Conservation (phyloP, 768 basidiomycete species). For the Tubosaeta sp. region DNA sequence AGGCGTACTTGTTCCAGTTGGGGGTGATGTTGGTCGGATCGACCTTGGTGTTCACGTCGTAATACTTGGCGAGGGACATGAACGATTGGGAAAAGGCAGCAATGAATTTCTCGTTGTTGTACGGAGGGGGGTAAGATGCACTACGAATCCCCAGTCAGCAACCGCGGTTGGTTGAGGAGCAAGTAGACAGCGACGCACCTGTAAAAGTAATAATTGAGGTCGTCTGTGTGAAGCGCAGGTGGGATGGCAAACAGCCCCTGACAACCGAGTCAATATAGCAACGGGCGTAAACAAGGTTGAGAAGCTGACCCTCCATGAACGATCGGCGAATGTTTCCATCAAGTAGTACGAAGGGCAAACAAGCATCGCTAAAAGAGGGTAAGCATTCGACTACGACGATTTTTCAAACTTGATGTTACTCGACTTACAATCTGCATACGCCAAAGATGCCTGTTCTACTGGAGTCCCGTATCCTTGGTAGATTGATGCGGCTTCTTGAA, state of each 20-base stretch:
- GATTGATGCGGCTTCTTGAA: conserved; percentile 17
- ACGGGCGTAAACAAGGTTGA: conserved; percentile 16
- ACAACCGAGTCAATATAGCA: background rate
- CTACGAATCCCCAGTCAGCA: background rate
- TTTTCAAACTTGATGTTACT: background rate
- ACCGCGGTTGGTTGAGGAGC: background rate
- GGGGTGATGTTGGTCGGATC: conserved; percentile 20
- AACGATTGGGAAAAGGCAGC: conserved; percentile 26
- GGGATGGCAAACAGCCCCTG: conserved; percentile 31
- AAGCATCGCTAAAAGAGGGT: no score
- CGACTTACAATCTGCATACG: conserved; percentile 39
- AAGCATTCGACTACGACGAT: no score
- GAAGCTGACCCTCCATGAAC: conserved; percentile 30
- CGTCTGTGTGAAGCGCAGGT: conserved; percentile 23
- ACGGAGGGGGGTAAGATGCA: conserved; percentile 2
- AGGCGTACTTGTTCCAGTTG: conserved; percentile 5
- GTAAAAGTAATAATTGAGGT: conserved; percentile 32
- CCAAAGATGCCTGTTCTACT: conserved; percentile 31
- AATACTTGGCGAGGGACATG: conserved; percentile 17
- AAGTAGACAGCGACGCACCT: conserved; percentile 1
- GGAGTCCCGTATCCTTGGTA: conserved; percentile 33
- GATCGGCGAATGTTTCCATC: background rate
- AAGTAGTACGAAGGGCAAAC: no score
- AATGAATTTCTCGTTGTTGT: conserved; percentile 28
- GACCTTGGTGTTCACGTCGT: conserved; percentile 1